phyloP scores from a whole-genome alignment of 2,329 filamentous ascomycete genomes.

The Fusarium sp. region DNA sequence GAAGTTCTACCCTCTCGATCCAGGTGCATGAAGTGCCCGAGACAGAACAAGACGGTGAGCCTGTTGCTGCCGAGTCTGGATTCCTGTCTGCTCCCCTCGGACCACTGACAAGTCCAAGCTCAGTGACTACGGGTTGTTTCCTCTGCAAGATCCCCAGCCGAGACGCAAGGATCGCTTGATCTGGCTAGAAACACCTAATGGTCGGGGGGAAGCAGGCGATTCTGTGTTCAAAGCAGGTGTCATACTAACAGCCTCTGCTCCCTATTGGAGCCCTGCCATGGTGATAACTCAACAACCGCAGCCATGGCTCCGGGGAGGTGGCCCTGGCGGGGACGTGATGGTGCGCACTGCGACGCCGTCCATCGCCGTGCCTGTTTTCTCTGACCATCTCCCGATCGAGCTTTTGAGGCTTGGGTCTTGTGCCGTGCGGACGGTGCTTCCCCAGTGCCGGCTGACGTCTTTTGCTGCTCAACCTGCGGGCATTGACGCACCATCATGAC shows the following conservation, averaged over 20 bases:
- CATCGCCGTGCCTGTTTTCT: not conserved
- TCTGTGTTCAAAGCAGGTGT: slow-evolving; percentile 24
- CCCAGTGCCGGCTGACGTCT: slow-evolving; percentile 38
- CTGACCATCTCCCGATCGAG: slow-evolving; percentile 29
- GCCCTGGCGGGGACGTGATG: slow-evolving; percentile 35
- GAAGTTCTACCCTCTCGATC: not conserved
- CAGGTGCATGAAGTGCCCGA: slow-evolving; percentile 27
- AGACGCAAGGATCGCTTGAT: slow-evolving; percentile 37
- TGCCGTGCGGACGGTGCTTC: slow-evolving; percentile 22
- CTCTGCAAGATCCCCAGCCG: slow-evolving; percentile 32
- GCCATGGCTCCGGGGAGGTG: slow-evolving; percentile 38
- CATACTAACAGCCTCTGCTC: slow-evolving; percentile 19
- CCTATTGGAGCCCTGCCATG: slow-evolving; percentile 25
- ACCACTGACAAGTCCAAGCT: slow-evolving; percentile 36
- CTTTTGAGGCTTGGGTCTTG: slow-evolving; percentile 32
- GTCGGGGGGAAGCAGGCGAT: slow-evolving; percentile 28
- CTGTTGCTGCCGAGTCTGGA: slow-evolving; percentile 26
- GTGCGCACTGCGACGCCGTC: slow-evolving; percentile 29
- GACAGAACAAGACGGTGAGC: slow-evolving; percentile 32
- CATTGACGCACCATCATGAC: slow-evolving; percentile 38
- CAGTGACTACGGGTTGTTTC: slow-evolving; percentile 24
- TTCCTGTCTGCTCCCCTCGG: slow-evolving; percentile 35
- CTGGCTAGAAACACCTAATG: slow-evolving; percentile 28
- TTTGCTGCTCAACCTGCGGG: slow-evolving; percentile 15
- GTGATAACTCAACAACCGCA: slow-evolving; percentile 24